Conservation (phyloP, 1,139 yeast genomes). For the Saccharomycopsis phalli region DNA sequence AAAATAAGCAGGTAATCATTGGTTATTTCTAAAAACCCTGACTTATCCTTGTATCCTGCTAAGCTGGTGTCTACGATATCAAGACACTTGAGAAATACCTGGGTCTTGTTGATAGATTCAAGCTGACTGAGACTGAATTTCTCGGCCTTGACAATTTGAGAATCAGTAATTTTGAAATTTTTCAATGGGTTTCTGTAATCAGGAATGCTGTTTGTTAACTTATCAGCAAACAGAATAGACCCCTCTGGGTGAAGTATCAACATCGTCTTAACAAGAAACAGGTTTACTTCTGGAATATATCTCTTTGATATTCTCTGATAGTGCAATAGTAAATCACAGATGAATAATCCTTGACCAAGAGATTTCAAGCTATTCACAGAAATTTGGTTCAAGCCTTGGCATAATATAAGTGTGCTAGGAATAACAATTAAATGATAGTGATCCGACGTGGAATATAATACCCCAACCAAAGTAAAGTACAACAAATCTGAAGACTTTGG, state of each 20-base stretch:
- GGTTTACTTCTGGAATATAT: conserved; percentile 68
- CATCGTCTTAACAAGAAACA: conserved; percentile 48
- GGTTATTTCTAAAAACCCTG: conserved; percentile 49
- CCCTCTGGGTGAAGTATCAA: conserved; percentile 21
- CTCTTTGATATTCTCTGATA: conserved; percentile 80
- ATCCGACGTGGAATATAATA: conserved; percentile 86
- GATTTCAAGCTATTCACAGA: conserved; percentile 33
- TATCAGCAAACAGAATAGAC: too few species aligned
- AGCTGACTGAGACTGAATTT: conserved; percentile 10
- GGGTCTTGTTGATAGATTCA: neutral
- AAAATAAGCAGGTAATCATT: conserved; percentile 25
- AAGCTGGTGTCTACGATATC: conserved; percentile 24
- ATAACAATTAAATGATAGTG: conserved; percentile 88
- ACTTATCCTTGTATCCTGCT: conserved; percentile 52
- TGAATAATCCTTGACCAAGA: conserved; percentile 43
- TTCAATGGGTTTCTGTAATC: conserved; percentile 15
- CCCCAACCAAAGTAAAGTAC: conserved; percentile 63
- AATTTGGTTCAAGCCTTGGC: conserved; percentile 54
- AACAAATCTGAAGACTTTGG: conserved; percentile 49
- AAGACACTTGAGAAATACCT: conserved; percentile 14
- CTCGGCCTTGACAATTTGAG: neutral
- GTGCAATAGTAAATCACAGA: conserved; percentile 54
- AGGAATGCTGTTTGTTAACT: neutral
- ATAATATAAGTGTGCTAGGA: conserved; percentile 67
- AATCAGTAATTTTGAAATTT: neutral